Evolutionary conservation across 139 green algal species (phyloP).

Genomic region (Micromonas pusilla): DNA sequence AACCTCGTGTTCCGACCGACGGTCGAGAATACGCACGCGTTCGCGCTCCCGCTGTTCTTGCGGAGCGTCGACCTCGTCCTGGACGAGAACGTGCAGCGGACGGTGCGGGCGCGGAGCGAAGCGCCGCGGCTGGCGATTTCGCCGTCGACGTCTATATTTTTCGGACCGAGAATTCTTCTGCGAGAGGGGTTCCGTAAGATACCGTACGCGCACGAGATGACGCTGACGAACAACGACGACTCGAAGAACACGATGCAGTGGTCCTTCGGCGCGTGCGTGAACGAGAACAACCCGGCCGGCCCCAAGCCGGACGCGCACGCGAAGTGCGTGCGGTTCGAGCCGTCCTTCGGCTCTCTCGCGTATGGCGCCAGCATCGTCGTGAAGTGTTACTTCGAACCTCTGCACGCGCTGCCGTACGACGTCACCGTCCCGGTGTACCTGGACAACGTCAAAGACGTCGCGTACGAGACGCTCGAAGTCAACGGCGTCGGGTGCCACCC

Average conservation of each 20-base stretch:
- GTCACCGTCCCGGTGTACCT: constrained; percentile 28
- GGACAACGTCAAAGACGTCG: constrained; percentile 27
- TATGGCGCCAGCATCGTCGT: background rate
- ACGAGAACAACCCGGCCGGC: background rate
- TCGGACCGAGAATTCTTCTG: constrained; percentile 48
- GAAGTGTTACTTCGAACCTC: constrained; percentile 19
- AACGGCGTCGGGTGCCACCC: constrained; percentile 8
- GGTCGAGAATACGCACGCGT: background rate
- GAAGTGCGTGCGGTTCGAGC: constrained; percentile 1
- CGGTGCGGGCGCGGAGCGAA: constrained; percentile 27
- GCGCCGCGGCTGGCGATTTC: constrained; percentile 49
- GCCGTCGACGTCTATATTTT: constrained; percentile 56
- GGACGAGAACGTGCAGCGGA: background rate
- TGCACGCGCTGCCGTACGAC: constrained; percentile 4
- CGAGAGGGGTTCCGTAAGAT: constrained; percentile 44
- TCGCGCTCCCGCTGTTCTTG: constrained; percentile 24
- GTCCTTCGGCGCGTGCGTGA: background rate
- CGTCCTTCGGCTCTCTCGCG: background rate
- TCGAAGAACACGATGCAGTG: background rate
- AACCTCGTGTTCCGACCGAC: constrained; percentile 26
- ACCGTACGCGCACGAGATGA: constrained; percentile 42
- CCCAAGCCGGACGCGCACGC: background rate
- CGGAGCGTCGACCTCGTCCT: background rate
- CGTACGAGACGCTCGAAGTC: constrained; percentile 29
- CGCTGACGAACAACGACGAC: constrained; percentile 37